phyloP scores from a whole-genome alignment of 345 rosid genomes.

The Cardiospermum halicacabum region DNA sequence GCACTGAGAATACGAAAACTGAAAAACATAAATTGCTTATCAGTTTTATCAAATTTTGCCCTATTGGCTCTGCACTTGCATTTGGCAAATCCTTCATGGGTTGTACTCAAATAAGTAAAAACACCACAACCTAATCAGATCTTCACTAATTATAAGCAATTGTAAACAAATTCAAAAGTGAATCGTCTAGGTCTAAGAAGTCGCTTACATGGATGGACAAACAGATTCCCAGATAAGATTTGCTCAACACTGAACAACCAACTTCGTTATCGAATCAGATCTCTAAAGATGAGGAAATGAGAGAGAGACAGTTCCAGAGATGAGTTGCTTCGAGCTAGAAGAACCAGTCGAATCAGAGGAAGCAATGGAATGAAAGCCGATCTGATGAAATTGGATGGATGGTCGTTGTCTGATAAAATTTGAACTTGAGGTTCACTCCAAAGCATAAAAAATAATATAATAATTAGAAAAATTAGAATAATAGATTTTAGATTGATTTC shows the following conservation, averaged over 20 bases:
- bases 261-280: slow-evolving; percentile 10
- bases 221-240: not conserved
- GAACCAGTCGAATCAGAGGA: not conserved
- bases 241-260: not conserved
- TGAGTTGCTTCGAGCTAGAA: not conserved
- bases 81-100: slow-evolving; percentile 62
- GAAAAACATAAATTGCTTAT: slow-evolving; percentile 94
- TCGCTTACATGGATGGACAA: not conserved
- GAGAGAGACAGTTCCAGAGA: not conserved
- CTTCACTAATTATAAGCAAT: not conserved
- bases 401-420: not conserved
- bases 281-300: not conserved
- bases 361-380: not conserved
- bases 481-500: too few relatives aligned
- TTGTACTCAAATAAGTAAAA: not conserved
- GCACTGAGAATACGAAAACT: slow-evolving; percentile 78
- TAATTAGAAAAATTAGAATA: too few relatives aligned
- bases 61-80: slow-evolving; percentile 59
- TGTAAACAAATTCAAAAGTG: not conserved
- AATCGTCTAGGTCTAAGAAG: not conserved
- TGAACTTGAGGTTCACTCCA: not conserved
- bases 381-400: not conserved
- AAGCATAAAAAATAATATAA: not conserved
- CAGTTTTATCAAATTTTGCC: slow-evolving; percentile 69
- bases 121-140: slow-evolving; percentile 4